These are phyloP conservation scores for Saccharum spontaneum DNA, from an alignment of 176 grass and related monocot genomes.

Conservation along the genomic window DNA sequence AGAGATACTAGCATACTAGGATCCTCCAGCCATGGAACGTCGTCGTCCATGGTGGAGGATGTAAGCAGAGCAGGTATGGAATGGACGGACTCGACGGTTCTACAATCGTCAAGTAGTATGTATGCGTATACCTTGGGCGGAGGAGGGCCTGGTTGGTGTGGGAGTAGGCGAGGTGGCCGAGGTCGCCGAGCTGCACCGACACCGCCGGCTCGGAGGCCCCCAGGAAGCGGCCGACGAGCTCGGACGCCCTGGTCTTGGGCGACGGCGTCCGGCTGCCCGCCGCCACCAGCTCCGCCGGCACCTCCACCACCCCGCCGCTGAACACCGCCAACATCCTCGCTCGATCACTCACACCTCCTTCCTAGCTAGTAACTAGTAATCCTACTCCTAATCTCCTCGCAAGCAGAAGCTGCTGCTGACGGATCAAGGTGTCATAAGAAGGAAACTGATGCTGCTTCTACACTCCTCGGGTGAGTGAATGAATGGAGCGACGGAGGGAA, in stretches of 20 bases:
- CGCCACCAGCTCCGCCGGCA: conserved; percentile 82
- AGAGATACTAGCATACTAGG: too few relatives aligned
- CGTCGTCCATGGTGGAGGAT: too few relatives aligned
- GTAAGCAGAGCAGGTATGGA: too few relatives aligned
- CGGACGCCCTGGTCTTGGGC: conserved; percentile 73
- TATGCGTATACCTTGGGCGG: conserved; percentile 55
- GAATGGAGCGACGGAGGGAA: neutral
- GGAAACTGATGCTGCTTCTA: too few relatives aligned
- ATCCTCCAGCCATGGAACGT: neutral
- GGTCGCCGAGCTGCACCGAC: conserved; percentile 60
- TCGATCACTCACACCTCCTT: neutral
- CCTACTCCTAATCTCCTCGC: neutral
- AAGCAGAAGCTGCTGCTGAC: too few relatives aligned
- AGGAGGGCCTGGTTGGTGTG: conserved; percentile 69
- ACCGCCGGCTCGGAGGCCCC: conserved; percentile 46
- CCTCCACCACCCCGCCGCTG: conserved; percentile 86
- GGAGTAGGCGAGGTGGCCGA: conserved; percentile 72
- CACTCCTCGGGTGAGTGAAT: neutral
- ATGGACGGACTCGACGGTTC: too few relatives aligned
- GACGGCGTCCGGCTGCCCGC: conserved; percentile 93
- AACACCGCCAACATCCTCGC: conserved; percentile 79
- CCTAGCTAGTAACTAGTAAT: neutral
- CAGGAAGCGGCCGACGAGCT: conserved; percentile 75
- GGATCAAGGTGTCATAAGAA: neutral
- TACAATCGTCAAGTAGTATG: neutral